Percentiles rank a stretch among this genome's conserved stretches.
These are phyloP conservation scores for Tricholomella constricta DNA, from an alignment of 768 basidiomycete species.

Conservation along the genomic window DNA sequence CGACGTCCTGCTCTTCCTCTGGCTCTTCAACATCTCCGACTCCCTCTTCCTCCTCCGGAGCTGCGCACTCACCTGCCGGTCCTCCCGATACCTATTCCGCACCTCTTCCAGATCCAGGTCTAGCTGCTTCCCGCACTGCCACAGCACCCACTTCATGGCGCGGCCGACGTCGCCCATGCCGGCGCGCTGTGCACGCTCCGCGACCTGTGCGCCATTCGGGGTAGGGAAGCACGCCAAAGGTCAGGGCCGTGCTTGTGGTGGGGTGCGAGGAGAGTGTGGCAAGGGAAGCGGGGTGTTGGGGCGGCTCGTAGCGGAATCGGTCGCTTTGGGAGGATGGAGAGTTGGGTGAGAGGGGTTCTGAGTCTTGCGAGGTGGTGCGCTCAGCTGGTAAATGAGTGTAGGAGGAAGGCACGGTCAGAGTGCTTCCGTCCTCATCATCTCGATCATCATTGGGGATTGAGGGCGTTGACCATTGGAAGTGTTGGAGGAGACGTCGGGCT, in stretches of 20 bases:
- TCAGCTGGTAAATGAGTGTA: background rate
- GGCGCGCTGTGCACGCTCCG: slow-evolving; percentile 53
- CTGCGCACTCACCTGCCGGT: slow-evolving; percentile 10
- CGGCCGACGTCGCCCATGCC: slow-evolving; percentile 60
- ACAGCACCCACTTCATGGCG: slow-evolving; percentile 51
- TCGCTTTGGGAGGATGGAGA: slow-evolving; percentile 14
- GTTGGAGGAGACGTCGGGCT: slow-evolving; percentile 21
- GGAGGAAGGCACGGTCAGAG: background rate
- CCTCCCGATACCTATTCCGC: slow-evolving; percentile 19
- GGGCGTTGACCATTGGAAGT: slow-evolving; percentile 3
- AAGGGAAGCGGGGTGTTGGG: slow-evolving; percentile 18
- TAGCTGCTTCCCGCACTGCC: slow-evolving; percentile 20
- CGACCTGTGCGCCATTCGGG: slow-evolving; percentile 66
- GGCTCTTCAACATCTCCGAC: slow-evolving; percentile 20
- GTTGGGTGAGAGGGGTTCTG: background rate
- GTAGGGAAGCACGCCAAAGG: slow-evolving; percentile 51
- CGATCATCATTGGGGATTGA: slow-evolving; percentile 7
- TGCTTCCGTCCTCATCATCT: background rate
- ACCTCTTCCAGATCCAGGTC: slow-evolving; percentile 22
- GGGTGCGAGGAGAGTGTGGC: slow-evolving; percentile 16
- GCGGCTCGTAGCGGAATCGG: slow-evolving; percentile 6
- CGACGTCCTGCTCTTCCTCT: slow-evolving; percentile 21
- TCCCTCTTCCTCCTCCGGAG: slow-evolving; percentile 12
- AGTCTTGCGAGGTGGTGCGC: background rate
- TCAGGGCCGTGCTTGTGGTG: slow-evolving; percentile 14